Evolutionary conservation across 2,329 filamentous ascomycete genomes (phyloP), one percentile per base, ranked within the genome.

Genomic region (Fragosphaeria purpurea): DNA sequence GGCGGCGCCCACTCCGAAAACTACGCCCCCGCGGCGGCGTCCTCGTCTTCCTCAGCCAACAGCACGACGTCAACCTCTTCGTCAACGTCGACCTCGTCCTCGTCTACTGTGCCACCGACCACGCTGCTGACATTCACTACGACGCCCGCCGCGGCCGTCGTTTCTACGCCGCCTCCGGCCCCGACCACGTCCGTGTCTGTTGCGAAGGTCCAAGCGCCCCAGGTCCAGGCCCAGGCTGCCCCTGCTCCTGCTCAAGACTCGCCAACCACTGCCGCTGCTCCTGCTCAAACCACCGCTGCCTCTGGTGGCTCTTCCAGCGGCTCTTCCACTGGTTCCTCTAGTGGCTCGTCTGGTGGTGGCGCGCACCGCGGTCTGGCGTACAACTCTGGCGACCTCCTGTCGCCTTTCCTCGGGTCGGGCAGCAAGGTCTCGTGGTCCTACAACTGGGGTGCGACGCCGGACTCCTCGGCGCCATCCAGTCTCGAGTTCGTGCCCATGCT

Each of bases 321-420:
- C 13, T 44, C 56, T 11, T 37, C 57, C 44, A 43, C 53, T 13
- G 48, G 57, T 39, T 35, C 50, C 55, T 52, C 61, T 62, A 37
- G 35, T 37, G 35, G 35, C 7, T 60, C 62, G 59, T 42, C 51
- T 4, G 41, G 46, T 32, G 63, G 62, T 48, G 63, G 64, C 45
- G 44, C 38, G 59, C 84, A 85, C 78, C 81, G 82, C 62, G 84
- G 84, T 66, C 66, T 86, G 46, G 78, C 78, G 47, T 88, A 82
- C 76, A 86, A 86, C 66, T 69, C 78, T 35, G 72, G 72, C 50
- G 58, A 57, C 33, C 69, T 83, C 38, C 73, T 76, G 62, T 66
- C 70, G 50, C 59, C 65, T 55, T 82, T 86, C 63, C 60, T 67
- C 44, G 59, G 57, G 44, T 62, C 63, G 46, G 64, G 66, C 54